These are phyloP conservation scores for Dittrichia graveolens DNA, from an alignment of 129 eudicot genomes.

Conservation along the genomic window DNA sequence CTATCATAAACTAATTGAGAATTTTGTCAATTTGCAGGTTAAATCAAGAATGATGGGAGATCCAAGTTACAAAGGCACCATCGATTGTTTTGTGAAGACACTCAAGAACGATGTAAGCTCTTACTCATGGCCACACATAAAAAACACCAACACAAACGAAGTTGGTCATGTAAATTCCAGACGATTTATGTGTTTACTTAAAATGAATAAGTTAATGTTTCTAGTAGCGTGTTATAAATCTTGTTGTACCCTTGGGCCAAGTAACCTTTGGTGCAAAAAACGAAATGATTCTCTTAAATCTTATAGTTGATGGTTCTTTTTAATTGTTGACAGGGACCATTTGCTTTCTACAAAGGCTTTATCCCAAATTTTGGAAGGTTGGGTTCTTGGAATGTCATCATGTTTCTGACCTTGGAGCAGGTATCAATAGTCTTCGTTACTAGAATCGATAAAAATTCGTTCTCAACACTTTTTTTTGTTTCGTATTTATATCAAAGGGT, in stretches of 20 bases:
- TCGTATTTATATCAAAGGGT: neutral
- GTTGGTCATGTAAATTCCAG: neutral
- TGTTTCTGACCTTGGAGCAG: conserved; percentile 97
- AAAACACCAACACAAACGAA: neutral
- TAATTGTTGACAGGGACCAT: conserved; percentile 66
- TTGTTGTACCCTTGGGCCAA: neutral
- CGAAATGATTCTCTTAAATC: neutral
- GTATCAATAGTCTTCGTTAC: conserved; percentile 31
- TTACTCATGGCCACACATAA: neutral
- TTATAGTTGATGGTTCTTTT: neutral
- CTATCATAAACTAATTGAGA: conserved; percentile 14
- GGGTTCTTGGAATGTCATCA: conserved; percentile 97
- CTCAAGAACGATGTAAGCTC: conserved; percentile 83
- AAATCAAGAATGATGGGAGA: conserved; percentile 99
- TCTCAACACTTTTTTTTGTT: neutral
- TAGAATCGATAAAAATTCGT: neutral
- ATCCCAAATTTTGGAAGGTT: conserved; percentile 93
- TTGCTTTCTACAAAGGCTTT: conserved; percentile 94
- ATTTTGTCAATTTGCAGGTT: conserved; percentile 50
- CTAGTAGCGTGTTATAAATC: neutral
- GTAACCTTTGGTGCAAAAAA: neutral
- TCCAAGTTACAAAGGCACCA: conserved; percentile 80
- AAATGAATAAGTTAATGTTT: neutral
- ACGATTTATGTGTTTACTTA: neutral
- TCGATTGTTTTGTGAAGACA: conserved; percentile 89